These are phyloP conservation scores for Cudoniella acicularis DNA, from an alignment of 495 filamentous ascomycete genomes.

Conservation along the genomic window DNA sequence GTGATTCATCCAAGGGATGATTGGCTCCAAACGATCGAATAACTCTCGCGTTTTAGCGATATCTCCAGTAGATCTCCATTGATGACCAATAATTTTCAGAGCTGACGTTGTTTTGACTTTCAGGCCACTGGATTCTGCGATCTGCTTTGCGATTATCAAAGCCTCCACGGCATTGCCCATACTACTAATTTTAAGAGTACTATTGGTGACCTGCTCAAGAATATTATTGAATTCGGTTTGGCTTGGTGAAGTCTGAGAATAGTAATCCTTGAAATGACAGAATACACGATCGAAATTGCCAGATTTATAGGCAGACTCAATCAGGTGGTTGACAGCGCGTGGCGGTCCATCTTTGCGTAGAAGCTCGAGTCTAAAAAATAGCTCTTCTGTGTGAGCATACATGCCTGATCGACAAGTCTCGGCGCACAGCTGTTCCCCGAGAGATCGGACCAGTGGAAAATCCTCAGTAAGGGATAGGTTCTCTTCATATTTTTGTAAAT, in stretches of 20 bases:
- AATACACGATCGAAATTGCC: constrained; percentile 31
- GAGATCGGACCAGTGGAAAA: not conserved
- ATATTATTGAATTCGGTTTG: constrained; percentile 8
- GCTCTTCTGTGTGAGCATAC: constrained; percentile 13
- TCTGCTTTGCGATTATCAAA: constrained; percentile 6
- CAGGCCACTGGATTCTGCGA: constrained; percentile 13
- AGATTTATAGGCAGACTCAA: constrained; percentile 23
- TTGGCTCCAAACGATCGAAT: constrained; percentile 18
- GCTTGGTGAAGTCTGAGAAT: constrained; percentile 25
- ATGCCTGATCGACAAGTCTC: constrained; percentile 20
- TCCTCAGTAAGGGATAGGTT: constrained; percentile 10
- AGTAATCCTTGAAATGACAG: constrained; percentile 30
- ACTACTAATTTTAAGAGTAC: constrained; percentile 1
- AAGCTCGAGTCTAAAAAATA: constrained; percentile 32
- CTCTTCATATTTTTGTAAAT: constrained; percentile 31
- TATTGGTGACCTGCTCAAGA: constrained; percentile 11
- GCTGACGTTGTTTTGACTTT: constrained; percentile 11
- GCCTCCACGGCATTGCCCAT: constrained; percentile 12
- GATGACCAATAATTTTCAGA: constrained; percentile 17
- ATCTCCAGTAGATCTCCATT: constrained; percentile 19
- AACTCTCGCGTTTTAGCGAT: constrained; percentile 11
- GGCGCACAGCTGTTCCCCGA: constrained; percentile 30
- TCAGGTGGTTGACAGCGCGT: constrained; percentile 27
- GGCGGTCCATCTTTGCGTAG: constrained; percentile 9
- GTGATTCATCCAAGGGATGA: not conserved